These are phyloP conservation scores for Fusarium sp. DNA, from an alignment of 2,329 filamentous ascomycete genomes.

Conservation along the genomic window DNA sequence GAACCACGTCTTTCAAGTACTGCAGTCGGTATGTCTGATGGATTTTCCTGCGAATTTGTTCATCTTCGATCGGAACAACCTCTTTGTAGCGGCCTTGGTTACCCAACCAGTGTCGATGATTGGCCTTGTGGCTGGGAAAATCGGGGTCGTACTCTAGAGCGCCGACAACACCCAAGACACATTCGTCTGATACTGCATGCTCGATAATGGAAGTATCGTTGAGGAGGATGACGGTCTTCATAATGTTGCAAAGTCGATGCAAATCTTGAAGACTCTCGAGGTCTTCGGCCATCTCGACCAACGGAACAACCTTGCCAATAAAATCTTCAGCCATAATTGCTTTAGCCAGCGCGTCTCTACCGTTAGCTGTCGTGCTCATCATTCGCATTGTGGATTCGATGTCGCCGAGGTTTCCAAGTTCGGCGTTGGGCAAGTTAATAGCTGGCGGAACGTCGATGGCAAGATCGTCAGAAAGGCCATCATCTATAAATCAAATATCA, in stretches of 20 bases:
- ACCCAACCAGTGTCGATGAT: conserved; percentile 92
- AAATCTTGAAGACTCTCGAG: conserved; percentile 88
- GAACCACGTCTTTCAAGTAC: conserved; percentile 97
- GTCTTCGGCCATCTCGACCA: conserved; percentile 91
- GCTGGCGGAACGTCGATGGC: conserved; percentile 78
- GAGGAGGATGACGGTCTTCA: conserved; percentile 94
- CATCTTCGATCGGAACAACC: conserved; percentile 91
- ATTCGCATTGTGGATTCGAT: conserved; percentile 87
- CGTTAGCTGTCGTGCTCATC: conserved; percentile 78
- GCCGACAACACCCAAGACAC: conserved; percentile 91
- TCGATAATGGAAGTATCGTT: conserved; percentile 97
- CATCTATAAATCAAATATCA: conserved; percentile 67
- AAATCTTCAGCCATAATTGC: conserved; percentile 89
- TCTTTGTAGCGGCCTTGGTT: conserved; percentile 94
- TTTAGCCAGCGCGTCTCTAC: conserved; percentile 88
- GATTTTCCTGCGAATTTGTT: conserved; percentile 86
- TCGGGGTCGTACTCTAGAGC: conserved; percentile 98
- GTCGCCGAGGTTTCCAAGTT: conserved; percentile 84
- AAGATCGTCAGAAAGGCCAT: conserved; percentile 87
- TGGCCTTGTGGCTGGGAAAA: conserved; percentile 96
- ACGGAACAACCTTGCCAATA: conserved; percentile 84
- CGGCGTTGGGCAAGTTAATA: conserved; percentile 81
- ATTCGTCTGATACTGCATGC: conserved; percentile 88
- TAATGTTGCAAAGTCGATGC: conserved; percentile 94
- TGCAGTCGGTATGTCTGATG: conserved; percentile 96